Base-by-base conservation (phyloP, 805 yeast species). In the Myxozyma mucilagina region DNA sequence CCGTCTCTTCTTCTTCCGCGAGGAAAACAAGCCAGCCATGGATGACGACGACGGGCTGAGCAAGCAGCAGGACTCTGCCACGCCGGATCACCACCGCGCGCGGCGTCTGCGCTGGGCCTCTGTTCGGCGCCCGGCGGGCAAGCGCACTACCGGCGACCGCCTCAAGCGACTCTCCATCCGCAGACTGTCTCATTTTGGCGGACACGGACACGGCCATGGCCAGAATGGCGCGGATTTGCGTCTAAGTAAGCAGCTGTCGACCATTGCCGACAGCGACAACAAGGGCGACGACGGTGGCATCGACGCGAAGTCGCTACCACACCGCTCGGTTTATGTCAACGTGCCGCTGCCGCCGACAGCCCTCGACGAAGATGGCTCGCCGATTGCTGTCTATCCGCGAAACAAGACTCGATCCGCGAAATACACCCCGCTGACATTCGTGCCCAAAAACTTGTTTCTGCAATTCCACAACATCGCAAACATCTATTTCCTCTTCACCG, bases 381-480 rank as follows among this genome's bases (percentile, higher is more conserved):
- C 93, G 1, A 71, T 69, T 18, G 78, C 79, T 0, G 72, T 74
- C n/a, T 93, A 88, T 71, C 85, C 96, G 10, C 82, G 97, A 69
- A 93, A 93, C 78, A 92, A 94, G 74, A 90, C 94, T 68, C 84
- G 97, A 77, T 91, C 98, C 0, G 90, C 99, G 1, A 93, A 90
- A 76, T 93, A 93, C 74, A 93, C 97, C 1, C 97, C 98, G 5
- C 72, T 94, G 49, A 79, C 90, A 8, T 93, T 93, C 71, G 66
- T 94, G 35, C 98, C 98, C 2, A 91, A 91, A 73, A 91, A 93
- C 75, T 73, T 93, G 51, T 74, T 76, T 49, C 80, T 82, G 65
- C 98, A 94, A 76, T 92, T 92, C 74, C 84, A 82, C 67, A 93
- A 92, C 73, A 83, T 92, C 64, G 99, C 99, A 47, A 93, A 93